Evolutionary conservation across 2,329 filamentous ascomycete species (phyloP).

Genomic region (Ceratocystiopsis brevicomis): DNA sequence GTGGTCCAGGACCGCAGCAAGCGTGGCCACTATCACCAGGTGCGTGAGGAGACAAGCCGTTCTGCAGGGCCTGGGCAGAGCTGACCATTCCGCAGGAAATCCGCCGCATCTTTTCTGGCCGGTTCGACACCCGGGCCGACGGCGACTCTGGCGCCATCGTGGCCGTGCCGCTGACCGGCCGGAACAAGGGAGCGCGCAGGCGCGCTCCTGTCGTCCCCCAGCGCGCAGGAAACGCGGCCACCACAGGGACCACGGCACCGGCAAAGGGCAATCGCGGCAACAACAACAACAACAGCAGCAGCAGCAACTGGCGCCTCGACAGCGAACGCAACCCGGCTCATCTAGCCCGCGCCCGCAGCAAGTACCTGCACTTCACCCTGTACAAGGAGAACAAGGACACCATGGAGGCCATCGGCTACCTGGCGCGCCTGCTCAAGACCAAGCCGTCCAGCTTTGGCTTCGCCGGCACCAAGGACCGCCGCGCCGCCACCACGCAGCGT

Average conservation of each 20-base stretch:
- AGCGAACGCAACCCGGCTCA: slow-evolving; percentile 9
- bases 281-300: not conserved
- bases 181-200: slow-evolving; percentile 4
- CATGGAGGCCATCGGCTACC: slow-evolving; percentile 69
- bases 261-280: too few relatives aligned
- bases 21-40: slow-evolving; percentile 31
- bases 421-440: slow-evolving; percentile 54
- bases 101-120: slow-evolving; percentile 61
- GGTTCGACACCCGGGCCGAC: slow-evolving; percentile 56
- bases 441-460: slow-evolving; percentile 55
- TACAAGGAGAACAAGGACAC: slow-evolving; percentile 97
- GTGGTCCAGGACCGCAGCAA: slow-evolving; percentile 25
- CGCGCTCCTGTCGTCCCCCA: slow-evolving; percentile 6
- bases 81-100: slow-evolving; percentile 28
- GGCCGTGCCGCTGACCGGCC: slow-evolving; percentile 21
- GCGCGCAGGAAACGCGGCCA: too few relatives aligned
- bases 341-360: slow-evolving; percentile 7
- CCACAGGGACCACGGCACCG: too few relatives aligned
- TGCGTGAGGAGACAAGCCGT: slow-evolving; percentile 6
- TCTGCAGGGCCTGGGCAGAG: too few relatives aligned
- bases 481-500: slow-evolving; percentile 70
- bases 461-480: slow-evolving; percentile 78
- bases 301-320: slow-evolving; percentile 6
- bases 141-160: slow-evolving; percentile 36
- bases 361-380: slow-evolving; percentile 75